phyloP scores from a whole-genome alignment of 345 rosid genomes.

The Ricinus communis region DNA sequence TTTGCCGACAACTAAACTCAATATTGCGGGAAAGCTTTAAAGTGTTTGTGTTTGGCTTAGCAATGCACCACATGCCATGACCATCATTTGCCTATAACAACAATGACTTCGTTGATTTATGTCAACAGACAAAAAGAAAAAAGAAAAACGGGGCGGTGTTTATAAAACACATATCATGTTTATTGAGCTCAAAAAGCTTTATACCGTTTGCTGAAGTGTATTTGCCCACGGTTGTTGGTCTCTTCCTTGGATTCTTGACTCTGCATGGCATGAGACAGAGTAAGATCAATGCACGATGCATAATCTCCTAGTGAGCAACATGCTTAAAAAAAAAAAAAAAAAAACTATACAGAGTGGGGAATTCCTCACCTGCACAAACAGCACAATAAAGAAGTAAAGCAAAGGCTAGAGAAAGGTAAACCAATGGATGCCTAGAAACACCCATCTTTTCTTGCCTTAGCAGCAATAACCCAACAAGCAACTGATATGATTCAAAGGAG shows the following conservation, averaged over 20 bases:
- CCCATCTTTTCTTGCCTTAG: conserved; percentile 9
- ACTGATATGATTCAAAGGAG: background rate
- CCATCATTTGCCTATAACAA: background rate
- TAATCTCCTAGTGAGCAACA: background rate
- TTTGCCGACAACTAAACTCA: conserved; percentile 15
- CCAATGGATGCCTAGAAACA: background rate
- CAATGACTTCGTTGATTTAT: background rate
- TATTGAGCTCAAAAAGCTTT: too few relatives aligned
- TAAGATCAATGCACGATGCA: background rate
- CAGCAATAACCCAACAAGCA: background rate
- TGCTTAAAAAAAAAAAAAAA: too few relatives aligned
- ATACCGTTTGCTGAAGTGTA: background rate
- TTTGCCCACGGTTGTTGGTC: background rate
- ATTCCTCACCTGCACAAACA: background rate
- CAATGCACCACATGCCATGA: conserved; percentile 18
- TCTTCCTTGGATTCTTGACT: background rate
- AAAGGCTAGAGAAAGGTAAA: background rate
- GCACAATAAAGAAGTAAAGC: background rate
- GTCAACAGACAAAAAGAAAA: background rate
- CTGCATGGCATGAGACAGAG: background rate
- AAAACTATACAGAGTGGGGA: background rate
- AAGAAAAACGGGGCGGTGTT: background rate
- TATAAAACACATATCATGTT: too few relatives aligned
- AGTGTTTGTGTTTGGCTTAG: conserved; percentile 1
- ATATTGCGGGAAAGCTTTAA: background rate